Conservation (phyloP, 345 rosid species). For the Abelmoschus esculentus region DNA sequence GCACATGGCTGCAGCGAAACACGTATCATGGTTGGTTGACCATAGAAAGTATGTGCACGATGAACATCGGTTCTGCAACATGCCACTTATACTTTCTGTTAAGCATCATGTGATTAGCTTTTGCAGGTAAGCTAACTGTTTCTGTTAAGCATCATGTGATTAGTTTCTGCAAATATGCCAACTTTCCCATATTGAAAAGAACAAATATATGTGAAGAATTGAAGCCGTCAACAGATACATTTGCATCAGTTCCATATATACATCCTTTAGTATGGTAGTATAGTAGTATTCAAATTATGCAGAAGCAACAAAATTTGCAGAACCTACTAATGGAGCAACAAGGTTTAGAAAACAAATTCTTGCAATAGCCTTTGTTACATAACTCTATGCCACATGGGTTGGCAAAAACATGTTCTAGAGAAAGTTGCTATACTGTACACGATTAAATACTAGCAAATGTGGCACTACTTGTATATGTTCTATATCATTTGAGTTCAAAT, state of each 20-base stretch:
- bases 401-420: background rate
- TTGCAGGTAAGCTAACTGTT: background rate
- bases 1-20: background rate
- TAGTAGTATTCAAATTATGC: background rate
- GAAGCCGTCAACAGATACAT: background rate
- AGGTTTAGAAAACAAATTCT: background rate
- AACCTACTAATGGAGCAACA: background rate
- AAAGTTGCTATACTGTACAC: slow-evolving; percentile 5
- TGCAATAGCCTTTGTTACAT: slow-evolving; percentile 7
- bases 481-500: slow-evolving; percentile 14
- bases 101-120: background rate
- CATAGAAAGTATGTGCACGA: background rate
- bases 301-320: slow-evolving; percentile 1
- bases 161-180: background rate
- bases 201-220: background rate
- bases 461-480: background rate
- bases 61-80: background rate
- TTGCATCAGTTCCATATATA: background rate
- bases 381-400: background rate
- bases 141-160: background rate
- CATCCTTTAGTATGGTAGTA: background rate
- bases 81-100: background rate
- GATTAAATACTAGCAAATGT: slow-evolving; percentile 2
- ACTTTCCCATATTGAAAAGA: background rate
- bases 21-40: too few relatives aligned